phyloP scores from a whole-genome alignment of 1,284 basidiomycete genomes.

The Somion occarium region DNA sequence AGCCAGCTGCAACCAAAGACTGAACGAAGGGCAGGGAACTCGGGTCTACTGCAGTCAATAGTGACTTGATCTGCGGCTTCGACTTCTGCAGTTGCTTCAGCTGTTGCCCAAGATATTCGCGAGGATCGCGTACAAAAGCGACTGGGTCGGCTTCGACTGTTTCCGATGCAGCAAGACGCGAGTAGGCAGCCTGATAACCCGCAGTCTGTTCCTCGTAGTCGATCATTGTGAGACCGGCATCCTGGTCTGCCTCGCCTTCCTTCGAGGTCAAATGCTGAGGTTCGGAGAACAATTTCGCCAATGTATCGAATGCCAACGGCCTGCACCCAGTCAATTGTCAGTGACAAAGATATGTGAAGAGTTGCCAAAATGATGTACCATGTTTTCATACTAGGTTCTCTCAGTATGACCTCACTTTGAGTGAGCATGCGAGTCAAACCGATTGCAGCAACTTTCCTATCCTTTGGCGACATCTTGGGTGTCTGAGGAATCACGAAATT shows the following conservation, averaged over 20 bases:
- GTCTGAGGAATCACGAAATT: slow-evolving; percentile 83
- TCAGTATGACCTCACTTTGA: slow-evolving; percentile 64
- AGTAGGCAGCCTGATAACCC: slow-evolving; percentile 93
- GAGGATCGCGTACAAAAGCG: slow-evolving; percentile 53
- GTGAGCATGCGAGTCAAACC: slow-evolving; percentile 82
- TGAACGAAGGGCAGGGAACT: background rate
- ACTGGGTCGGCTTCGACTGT: slow-evolving; percentile 50
- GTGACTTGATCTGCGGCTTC: background rate
- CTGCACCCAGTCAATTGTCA: slow-evolving; percentile 31
- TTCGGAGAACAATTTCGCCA: slow-evolving; percentile 76
- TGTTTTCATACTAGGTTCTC: slow-evolving; percentile 52
- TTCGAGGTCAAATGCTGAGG: slow-evolving; percentile 61
- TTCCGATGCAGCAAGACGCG: slow-evolving; percentile 82
- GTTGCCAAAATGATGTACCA: slow-evolving; percentile 50
- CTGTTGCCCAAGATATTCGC: slow-evolving; percentile 45
- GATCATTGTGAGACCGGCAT: slow-evolving; percentile 67
- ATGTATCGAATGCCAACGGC: slow-evolving; percentile 63
- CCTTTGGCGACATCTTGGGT: slow-evolving; percentile 74
- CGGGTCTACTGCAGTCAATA: background rate
- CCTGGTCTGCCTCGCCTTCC: slow-evolving; percentile 46
- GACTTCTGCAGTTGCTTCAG: slow-evolving; percentile 21
- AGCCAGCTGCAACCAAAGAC: background rate
- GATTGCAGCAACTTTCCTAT: slow-evolving; percentile 83
- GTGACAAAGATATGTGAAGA: background rate
- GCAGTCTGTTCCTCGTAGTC: slow-evolving; percentile 88